A percentile compares a stretch with the other conserved stretches of the same genome.
These are phyloP conservation scores for Nitzschia palea DNA, from an alignment of 108 stramenopile species.

Conservation along the genomic window DNA sequence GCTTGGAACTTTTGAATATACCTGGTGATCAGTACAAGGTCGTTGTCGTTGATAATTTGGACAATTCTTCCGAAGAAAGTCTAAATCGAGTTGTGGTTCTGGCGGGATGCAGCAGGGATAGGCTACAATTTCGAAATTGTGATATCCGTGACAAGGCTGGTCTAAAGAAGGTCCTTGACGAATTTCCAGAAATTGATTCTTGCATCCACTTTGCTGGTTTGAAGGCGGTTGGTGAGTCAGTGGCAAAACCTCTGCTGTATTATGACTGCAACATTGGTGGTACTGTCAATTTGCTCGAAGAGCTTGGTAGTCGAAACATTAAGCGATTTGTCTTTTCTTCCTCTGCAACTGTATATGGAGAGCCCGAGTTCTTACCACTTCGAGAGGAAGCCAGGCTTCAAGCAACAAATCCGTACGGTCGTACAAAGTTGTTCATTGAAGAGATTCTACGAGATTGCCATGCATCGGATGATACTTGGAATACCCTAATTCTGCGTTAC, in stretches of 20 bases:
- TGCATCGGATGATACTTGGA: constrained; percentile 62
- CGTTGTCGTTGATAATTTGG: constrained; percentile 92
- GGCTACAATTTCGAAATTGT: constrained; percentile 71
- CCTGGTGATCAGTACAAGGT: constrained; percentile 62
- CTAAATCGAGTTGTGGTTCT: constrained; percentile 85
- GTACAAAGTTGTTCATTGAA: constrained; percentile 98
- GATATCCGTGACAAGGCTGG: constrained; percentile 68
- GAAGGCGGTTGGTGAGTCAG: constrained; percentile 95
- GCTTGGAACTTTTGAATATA: constrained; percentile 88
- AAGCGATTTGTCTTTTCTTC: constrained; percentile 93
- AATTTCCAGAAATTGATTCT: constrained; percentile 85
- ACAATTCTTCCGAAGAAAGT: constrained; percentile 90
- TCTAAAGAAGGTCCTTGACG: constrained; percentile 53
- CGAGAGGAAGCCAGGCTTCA: constrained; percentile 74
- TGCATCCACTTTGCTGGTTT: constrained; percentile 99
- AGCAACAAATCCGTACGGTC: constrained; percentile 96
- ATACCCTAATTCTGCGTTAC: constrained; percentile 91
- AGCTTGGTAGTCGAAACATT: constrained; percentile 40
- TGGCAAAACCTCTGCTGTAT: constrained; percentile 88
- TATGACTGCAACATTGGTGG: constrained; percentile 97
- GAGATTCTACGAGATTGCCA: constrained; percentile 94
- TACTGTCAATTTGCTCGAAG: constrained; percentile 79
- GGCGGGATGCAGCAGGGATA: constrained; percentile 43
- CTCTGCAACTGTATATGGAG: constrained; percentile 98
- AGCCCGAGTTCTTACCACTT: constrained; percentile 89